Evolutionary conservation across 108 stramenopile genomes (phyloP), one percentile per base, ranked within the genome.

Genomic region (Cyclostephanos invisitatus): DNA sequence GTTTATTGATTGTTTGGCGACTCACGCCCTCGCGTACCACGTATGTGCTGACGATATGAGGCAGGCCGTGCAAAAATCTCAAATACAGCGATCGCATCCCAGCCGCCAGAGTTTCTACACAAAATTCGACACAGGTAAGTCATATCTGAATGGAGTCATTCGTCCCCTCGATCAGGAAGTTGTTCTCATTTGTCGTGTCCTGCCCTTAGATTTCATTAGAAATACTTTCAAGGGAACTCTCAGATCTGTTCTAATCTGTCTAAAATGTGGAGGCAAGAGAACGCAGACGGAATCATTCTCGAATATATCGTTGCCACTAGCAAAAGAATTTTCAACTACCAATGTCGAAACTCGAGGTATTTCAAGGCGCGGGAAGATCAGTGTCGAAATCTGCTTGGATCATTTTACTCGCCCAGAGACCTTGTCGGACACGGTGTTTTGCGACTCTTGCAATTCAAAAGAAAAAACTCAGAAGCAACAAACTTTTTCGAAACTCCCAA

Each of bases 1-100:
- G 1, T 92, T 97, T 66, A 67, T 97, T 20, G 93, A 96, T 36
- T 67, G 67, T n/a, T 57, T 97, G 32, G 74, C 76, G 9, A 80
- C 54, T 24, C 60, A 75, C 56, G 51, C 51, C 20, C 58, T 68
- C 44, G 28, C 56, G 22, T 77, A 61, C 56, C 76, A 70, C n/a
- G 70, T 64, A 24, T 32, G 9, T 36, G n/a, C 54, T 8, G 18
- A 48, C 22, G 50, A 66, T 7, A 65, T 70, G 76, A 64, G 53
- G 37, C 50, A 73, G 32, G 27, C 58, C 11, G 0, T 24, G 21
- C n/a, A 37, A 14, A 38, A 40, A 64, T 15, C 53, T 58, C 61
- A 49, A 42, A 68, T 62, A 35, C 62, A 42, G n/a, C 68, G 44
- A 55, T 29, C 32, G 28, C 35, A 61, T 60, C 4, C 42, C 22